These are phyloP conservation scores for Grammothele lineata DNA, from an alignment of 768 basidiomycete genomes.

Conservation along the genomic window DNA sequence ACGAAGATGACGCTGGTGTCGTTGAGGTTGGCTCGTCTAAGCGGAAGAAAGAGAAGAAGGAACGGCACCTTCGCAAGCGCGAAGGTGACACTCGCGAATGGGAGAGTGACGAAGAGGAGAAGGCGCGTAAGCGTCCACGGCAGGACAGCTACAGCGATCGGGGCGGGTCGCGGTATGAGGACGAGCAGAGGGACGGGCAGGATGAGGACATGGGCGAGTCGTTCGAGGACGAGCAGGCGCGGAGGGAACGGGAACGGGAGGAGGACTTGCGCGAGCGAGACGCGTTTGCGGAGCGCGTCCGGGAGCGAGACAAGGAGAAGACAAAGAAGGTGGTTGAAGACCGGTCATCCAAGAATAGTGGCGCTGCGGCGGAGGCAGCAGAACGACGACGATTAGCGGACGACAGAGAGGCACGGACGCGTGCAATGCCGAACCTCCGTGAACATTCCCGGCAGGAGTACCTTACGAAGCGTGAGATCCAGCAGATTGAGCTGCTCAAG, in stretches of 20 bases:
- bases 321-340: slow-evolving; percentile 93
- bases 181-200: slow-evolving; percentile 27
- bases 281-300: slow-evolving; percentile 87
- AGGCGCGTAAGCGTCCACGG: slow-evolving; percentile 59
- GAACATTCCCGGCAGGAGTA: slow-evolving; percentile 93
- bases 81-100: slow-evolving; percentile 80
- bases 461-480: slow-evolving; percentile 91
- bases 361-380: slow-evolving; percentile 79
- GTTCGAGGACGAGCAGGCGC: slow-evolving; percentile 67
- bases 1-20: slow-evolving; percentile 57
- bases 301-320: slow-evolving; percentile 74
- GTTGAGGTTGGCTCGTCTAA: slow-evolving; percentile 31
- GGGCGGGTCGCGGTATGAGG: slow-evolving; percentile 7
- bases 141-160: slow-evolving; percentile 33
- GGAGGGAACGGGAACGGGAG: slow-evolving; percentile 67
- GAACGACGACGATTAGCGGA: slow-evolving; percentile 80
- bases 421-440: slow-evolving; percentile 69
- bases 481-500: slow-evolving; percentile 90
- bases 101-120: slow-evolving; percentile 89
- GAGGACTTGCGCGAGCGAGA: slow-evolving; percentile 86
- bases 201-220: slow-evolving; percentile 38
- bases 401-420: slow-evolving; percentile 36
- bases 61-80: slow-evolving; percentile 70
- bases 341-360: slow-evolving; percentile 71
- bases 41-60: slow-evolving; percentile 47